These are phyloP conservation scores for Nowakowskiella sp. DNA, from an alignment of 192 early-diverging fungal genomes.

Conservation along the genomic window DNA sequence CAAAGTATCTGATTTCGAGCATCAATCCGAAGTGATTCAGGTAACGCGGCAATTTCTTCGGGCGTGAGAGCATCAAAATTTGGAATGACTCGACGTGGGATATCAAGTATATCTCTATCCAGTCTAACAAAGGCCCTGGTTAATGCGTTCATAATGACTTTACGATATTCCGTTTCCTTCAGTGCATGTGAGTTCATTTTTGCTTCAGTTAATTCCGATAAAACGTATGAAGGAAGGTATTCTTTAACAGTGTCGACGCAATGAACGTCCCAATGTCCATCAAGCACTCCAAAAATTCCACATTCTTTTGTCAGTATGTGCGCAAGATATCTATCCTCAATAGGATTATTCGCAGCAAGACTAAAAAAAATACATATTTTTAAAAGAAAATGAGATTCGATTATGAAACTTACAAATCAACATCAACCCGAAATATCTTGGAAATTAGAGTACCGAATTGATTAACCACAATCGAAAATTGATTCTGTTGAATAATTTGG, in stretches of 20 bases:
- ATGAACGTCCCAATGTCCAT: conserved; percentile 18
- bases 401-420: too few relatives aligned
- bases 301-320: conserved; percentile 4
- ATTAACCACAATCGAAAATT: too few relatives aligned
- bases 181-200: neutral
- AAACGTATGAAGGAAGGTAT: conserved; percentile 13
- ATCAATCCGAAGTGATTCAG: neutral
- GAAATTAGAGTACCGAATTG: too few relatives aligned
- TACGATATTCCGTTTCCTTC: neutral
- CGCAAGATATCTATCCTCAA: conserved; percentile 14
- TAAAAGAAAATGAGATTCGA: too few relatives aligned
- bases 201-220: neutral
- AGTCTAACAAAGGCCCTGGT: conserved; percentile 12
- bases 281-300: conserved; percentile 15
- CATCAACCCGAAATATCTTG: too few relatives aligned
- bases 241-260: conserved; percentile 9
- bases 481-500: too few relatives aligned
- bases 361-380: too few relatives aligned
- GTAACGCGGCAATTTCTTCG: conserved; percentile 2
- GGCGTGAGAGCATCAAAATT: conserved; percentile 7
- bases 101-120: conserved; percentile 7
- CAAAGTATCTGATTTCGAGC: conserved; percentile 2
- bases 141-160: neutral
- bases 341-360: conserved; percentile 16
- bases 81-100: conserved; percentile 9